Evolutionary conservation across 1,284 basidiomycete species (phyloP), one percentile per base, ranked within the genome.

Genomic region (Papiliotrema flavescens): DNA sequence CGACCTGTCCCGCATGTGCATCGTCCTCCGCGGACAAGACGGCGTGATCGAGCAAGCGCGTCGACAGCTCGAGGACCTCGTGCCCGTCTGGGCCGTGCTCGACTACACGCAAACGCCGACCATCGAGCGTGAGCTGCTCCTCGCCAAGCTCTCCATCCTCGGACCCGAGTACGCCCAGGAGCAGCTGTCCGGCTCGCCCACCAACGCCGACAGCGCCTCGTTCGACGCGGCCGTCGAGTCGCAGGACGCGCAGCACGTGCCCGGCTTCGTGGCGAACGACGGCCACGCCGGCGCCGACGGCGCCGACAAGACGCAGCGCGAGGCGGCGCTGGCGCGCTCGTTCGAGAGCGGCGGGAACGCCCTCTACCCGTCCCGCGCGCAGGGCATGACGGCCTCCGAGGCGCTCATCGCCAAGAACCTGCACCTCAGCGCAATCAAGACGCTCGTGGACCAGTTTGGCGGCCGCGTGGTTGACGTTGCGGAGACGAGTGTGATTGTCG

Each of bases 1-100:
- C 55, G 96, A 99, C 79, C 82, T 98, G 42, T 93, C 89, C 79
- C 85, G 96, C 49, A 98, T 99, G 96, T 98, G 91, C 71, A 92
- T 99, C 75, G 92, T 97, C 61, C 82, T 99, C 47, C 87, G 86
- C 61, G 96, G 95, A 1, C 96, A 99, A 76, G 95, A 98, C 69
- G 92, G 90, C 57, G 94, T 98, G 41, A 89, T 99, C 50, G 96
- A 98, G 76, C 96, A 99, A 78, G 94, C 90, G 24, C 82, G 93
- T 44, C 81, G 93, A 60, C 93, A 96, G 67, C 83, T 97, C 17
- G 93, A 97, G 68, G 93, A 97, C 71, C 81, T 96, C 60, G 93
- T 97, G 36, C 93, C 92, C 55, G 93, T 97, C 17, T 97, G 93
- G 93, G 93, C 93, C 34, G 94, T 97, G 23, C 81, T 97, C 55